These are phyloP conservation scores for Entelexis paramagnoliae DNA, from an alignment of 1,139 yeast species.

Conservation along the genomic window DNA sequence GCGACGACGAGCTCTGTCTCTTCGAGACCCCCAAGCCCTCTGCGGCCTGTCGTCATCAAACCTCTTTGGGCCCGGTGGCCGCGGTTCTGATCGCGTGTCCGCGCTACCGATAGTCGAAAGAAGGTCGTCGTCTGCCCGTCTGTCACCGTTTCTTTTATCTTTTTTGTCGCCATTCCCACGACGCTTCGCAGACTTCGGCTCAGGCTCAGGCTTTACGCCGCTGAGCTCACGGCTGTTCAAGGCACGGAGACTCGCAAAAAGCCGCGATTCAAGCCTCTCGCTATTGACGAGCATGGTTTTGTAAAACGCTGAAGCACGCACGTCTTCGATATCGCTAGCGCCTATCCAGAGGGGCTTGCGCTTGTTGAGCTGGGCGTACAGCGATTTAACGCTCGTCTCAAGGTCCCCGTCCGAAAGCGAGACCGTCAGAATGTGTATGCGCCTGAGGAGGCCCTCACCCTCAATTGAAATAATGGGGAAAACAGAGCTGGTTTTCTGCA, in stretches of 20 bases:
- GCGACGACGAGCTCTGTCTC: neutral
- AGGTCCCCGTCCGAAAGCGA: constrained; percentile 13
- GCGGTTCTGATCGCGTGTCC: neutral
- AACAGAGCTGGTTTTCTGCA: constrained; percentile 15
- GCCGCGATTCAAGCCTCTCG: constrained; percentile 6
- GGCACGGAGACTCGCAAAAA: constrained; percentile 3
- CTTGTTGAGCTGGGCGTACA: constrained; percentile 16
- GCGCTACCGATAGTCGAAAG: neutral
- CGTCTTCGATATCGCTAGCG: neutral
- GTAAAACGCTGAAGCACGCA: neutral
- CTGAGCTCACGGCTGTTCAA: neutral
- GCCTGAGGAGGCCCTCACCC: constrained; percentile 5
- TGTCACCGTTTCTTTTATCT: neutral
- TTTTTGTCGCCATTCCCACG: neutral
- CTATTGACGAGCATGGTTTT: neutral
- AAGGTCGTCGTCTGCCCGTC: neutral
- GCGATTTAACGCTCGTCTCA: constrained; percentile 18
- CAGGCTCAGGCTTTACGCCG: neutral
- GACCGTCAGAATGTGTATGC: constrained; percentile 13
- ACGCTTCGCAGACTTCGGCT: neutral
- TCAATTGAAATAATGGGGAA: constrained; percentile 13
- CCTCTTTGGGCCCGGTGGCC: neutral
- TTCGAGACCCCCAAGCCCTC: neutral
- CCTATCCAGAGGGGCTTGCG: constrained; percentile 2
- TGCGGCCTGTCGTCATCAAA: neutral